Percentiles rank a stretch among this genome's conserved stretches.
Evolutionary conservation across 306 rosid genomes (phyloP).

Genomic region (Inga oerstediana): DNA sequence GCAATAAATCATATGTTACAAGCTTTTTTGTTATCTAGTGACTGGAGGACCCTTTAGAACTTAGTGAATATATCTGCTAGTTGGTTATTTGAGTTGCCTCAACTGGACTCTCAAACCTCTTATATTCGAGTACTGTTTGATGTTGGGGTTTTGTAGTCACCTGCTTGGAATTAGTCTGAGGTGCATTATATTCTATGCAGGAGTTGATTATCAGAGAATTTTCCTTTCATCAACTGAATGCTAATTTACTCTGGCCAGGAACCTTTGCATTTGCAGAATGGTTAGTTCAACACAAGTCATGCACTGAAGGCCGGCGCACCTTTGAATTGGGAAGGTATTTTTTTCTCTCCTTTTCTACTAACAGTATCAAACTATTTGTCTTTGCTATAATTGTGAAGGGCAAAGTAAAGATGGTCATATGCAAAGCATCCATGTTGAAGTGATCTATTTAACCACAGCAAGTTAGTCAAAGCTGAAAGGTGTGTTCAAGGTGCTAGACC

Average conservation of each 20-base stretch:
- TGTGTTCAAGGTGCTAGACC: neutral
- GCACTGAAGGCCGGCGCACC: slow-evolving; percentile 66
- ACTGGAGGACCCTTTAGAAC: neutral
- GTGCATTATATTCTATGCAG: slow-evolving; percentile 46
- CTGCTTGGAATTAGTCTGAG: slow-evolving; percentile 24
- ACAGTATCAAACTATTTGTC: neutral
- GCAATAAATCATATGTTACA: neutral
- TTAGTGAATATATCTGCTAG: neutral
- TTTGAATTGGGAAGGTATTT: slow-evolving; percentile 94
- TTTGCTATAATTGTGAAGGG: neutral
- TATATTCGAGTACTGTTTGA: slow-evolving; percentile 4
- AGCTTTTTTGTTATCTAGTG: neutral
- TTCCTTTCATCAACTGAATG: slow-evolving; percentile 92
- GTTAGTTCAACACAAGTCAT: slow-evolving; percentile 65
- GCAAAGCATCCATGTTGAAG: neutral
- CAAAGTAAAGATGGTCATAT: slow-evolving; percentile 18
- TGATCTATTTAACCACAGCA: neutral
- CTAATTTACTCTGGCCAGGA: slow-evolving; percentile 95
- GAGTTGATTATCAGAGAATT: slow-evolving; percentile 78
- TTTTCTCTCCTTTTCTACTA: slow-evolving; percentile 20
- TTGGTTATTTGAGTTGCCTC: neutral
- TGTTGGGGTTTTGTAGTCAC: slow-evolving; percentile 11
- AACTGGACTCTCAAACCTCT: neutral
- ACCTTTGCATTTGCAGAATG: slow-evolving; percentile 89
- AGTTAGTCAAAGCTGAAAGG: neutral